Conservation (phyloP, 2,329 filamentous ascomycete species). For the Pseudopyricularia javanii region DNA sequence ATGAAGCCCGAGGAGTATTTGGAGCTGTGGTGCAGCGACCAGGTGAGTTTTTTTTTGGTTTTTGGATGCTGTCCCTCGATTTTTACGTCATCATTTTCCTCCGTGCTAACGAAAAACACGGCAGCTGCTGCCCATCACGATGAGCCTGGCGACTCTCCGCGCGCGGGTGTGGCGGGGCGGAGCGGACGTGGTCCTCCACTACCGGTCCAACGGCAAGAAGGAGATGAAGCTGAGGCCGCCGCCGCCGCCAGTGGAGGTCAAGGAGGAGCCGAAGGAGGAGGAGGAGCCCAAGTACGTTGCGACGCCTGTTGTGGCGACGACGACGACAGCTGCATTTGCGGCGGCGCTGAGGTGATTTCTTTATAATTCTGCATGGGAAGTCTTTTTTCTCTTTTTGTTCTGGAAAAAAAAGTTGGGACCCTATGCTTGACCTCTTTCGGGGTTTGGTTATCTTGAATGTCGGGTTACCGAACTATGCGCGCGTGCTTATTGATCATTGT, state of each 20-base stretch:
- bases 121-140: slow-evolving; percentile 60
- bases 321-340: slow-evolving; percentile 2
- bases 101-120: background rate
- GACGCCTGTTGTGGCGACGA: background rate
- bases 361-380: background rate
- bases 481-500: background rate
- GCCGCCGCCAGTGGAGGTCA: slow-evolving; percentile 4
- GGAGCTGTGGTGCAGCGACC: slow-evolving; percentile 87
- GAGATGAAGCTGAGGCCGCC: slow-evolving; percentile 28
- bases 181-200: slow-evolving; percentile 83
- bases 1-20: slow-evolving; percentile 84
- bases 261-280: background rate
- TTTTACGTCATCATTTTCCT: background rate
- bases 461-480: too few relatives aligned
- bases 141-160: slow-evolving; percentile 88
- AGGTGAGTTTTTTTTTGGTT: slow-evolving; percentile 42
- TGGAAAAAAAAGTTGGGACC: background rate
- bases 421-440: too few relatives aligned
- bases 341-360: slow-evolving; percentile 2
- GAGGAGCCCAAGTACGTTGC: background rate
- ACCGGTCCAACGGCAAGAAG: slow-evolving; percentile 84
- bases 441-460: too few relatives aligned
- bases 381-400: background rate
- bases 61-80: background rate
- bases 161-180: slow-evolving; percentile 90